A percentile compares a stretch with the other conserved stretches of the same genome.
phyloP scores from a whole-genome alignment of 495 filamentous ascomycete genomes.

The Talaromyces ruber region DNA sequence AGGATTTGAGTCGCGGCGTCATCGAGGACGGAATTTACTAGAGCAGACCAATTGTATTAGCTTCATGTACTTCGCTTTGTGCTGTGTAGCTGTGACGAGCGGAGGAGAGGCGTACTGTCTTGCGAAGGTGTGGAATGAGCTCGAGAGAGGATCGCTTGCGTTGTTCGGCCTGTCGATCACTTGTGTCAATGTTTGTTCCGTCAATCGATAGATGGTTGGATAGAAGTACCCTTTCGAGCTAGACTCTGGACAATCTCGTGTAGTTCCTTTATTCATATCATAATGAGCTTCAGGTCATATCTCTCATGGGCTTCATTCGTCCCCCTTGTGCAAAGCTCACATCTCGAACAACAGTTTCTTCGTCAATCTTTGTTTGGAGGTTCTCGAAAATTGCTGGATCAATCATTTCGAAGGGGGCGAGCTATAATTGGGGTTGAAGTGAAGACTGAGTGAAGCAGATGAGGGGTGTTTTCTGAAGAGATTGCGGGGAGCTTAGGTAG shows the following conservation, averaged over 20 bases:
- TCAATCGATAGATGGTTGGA: not conserved
- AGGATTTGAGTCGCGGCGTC: slow-evolving; percentile 31
- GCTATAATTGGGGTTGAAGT: not conserved
- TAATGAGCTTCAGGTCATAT: not conserved
- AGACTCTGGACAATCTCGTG: slow-evolving; percentile 71
- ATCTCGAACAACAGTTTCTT: slow-evolving; percentile 73
- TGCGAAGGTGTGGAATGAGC: slow-evolving; percentile 78
- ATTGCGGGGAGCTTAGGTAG: not conserved
- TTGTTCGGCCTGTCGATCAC: slow-evolving; percentile 41
- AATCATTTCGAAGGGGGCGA: slow-evolving; percentile 39
- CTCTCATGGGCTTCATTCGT: not conserved
- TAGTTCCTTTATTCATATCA: slow-evolving; percentile 46
- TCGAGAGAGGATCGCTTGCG: slow-evolving; percentile 73
- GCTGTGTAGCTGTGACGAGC: not conserved
- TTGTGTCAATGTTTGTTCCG: not conserved
- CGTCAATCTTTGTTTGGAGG: slow-evolving; percentile 83
- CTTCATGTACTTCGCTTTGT: not conserved
- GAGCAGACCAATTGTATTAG: slow-evolving; percentile 3
- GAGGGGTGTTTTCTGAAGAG: not conserved
- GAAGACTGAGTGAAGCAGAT: not conserved
- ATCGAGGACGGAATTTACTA: slow-evolving; percentile 37
- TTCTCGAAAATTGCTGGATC: slow-evolving; percentile 79
- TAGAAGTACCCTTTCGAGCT: slow-evolving; percentile 56
- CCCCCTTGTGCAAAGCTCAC: slow-evolving; percentile 23
- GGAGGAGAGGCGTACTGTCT: slow-evolving; percentile 47